A percentile compares a stretch with the other conserved stretches of the same genome.
Conservation (phyloP, 1,139 yeast species). For the Meyerozyma guilliermondii region DNA sequence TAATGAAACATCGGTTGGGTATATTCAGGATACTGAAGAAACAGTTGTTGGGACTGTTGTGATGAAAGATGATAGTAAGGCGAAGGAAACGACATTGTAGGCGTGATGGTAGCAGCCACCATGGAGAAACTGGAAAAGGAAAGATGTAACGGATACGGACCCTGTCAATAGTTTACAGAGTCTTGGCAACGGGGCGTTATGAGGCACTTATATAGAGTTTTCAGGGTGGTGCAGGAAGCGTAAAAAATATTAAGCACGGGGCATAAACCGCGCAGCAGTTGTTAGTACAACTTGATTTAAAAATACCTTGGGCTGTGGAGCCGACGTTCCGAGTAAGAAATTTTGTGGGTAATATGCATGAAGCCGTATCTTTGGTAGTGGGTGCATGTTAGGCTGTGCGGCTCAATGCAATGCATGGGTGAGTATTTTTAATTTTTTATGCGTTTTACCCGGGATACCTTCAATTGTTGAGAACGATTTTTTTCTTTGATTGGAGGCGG, state of each 20-base stretch:
- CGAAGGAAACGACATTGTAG: not conserved
- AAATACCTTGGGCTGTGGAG: conserved; percentile 1
- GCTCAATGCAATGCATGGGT: not conserved
- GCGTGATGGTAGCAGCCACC: not conserved
- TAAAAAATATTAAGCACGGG: conserved; percentile 1
- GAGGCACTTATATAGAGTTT: not conserved
- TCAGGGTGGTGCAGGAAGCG: not conserved
- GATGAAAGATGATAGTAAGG: not conserved
- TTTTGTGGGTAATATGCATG: not conserved
- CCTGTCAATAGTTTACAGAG: not conserved
- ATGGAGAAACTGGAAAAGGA: not conserved
- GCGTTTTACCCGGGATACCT: too few relatives aligned
- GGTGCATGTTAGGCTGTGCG: not conserved
- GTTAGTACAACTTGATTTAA: not conserved
- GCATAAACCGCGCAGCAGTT: not conserved
- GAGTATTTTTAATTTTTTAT: not conserved
- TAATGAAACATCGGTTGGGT: not conserved
- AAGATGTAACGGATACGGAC: not conserved
- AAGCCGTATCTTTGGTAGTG: not conserved
- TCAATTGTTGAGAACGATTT: too few relatives aligned
- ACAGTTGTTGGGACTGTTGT: not conserved
- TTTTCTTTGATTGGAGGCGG: too few relatives aligned
- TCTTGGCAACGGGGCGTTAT: conserved; percentile 1
- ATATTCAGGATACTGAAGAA: not conserved
- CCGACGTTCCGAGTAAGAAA: not conserved